These are phyloP conservation scores for Scutellaria baicalensis DNA, from an alignment of 257 asterid genomes.

Conservation along the genomic window DNA sequence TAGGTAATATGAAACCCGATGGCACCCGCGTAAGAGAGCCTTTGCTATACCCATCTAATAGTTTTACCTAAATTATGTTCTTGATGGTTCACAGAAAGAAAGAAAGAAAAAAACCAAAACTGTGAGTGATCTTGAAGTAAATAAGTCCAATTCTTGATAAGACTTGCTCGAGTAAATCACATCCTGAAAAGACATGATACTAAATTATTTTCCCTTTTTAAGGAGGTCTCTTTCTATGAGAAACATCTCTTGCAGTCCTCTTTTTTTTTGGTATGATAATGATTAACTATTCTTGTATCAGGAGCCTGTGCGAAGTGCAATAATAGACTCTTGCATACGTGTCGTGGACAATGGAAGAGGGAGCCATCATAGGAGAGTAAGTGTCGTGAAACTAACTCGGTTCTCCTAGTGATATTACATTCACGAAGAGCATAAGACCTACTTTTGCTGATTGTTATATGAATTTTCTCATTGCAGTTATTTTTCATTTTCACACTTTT, in stretches of 20 bases:
- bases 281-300: slow-evolving; percentile 19
- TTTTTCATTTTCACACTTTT: slow-evolving; percentile 76
- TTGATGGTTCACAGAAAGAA: background rate
- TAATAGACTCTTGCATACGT: slow-evolving; percentile 87
- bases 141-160: too few relatives aligned
- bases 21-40: background rate
- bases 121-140: background rate
- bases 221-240: background rate
- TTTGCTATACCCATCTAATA: background rate
- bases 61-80: background rate
- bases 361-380: slow-evolving; percentile 64
- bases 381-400: background rate
- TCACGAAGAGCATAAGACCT: background rate
- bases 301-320: slow-evolving; percentile 82
- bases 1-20: background rate
- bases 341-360: slow-evolving; percentile 88
- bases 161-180: too few relatives aligned
- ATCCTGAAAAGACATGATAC: background rate
- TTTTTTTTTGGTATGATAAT: background rate
- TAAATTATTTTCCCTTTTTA: background rate
- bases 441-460: background rate
- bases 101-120: background rate
- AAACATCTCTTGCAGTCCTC: background rate
- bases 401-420: background rate
- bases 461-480: slow-evolving; percentile 41